Conservation (phyloP, 352 stramenopile species). For the Globisporangium ultimum region DNA sequence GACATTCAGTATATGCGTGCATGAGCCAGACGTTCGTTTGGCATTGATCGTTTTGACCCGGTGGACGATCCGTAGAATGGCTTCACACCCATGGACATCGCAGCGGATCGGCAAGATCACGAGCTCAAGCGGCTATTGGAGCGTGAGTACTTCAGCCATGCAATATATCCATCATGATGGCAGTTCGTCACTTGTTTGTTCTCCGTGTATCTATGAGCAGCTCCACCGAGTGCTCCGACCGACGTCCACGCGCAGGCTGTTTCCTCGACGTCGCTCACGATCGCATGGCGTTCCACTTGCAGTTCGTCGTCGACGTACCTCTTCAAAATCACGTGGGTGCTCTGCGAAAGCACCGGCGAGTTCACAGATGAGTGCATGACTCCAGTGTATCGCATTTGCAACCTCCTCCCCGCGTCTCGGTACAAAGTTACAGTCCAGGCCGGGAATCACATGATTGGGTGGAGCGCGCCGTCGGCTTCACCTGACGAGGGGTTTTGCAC, state of each 20-base stretch:
- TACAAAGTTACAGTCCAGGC: conserved; percentile 42
- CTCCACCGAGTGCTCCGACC: conserved; percentile 27
- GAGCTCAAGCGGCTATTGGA: conserved; percentile 39
- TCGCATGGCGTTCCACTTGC: conserved; percentile 23
- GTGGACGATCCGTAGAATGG: conserved; percentile 17
- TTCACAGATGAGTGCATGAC: conserved; percentile 21
- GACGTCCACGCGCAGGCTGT: conserved; percentile 14
- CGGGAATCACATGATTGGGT: conserved; percentile 41
- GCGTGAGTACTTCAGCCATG: conserved; percentile 18
- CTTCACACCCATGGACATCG: conserved; percentile 42
- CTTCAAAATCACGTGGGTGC: conserved; percentile 38
- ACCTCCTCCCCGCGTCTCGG: conserved; percentile 37
- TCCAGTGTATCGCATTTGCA: conserved; percentile 23
- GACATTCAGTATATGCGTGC: background rate
- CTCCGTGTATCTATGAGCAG: conserved; percentile 10
- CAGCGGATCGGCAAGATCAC: conserved; percentile 30
- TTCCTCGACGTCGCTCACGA: conserved; percentile 24
- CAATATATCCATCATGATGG: too few relatives aligned
- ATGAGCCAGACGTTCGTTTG: background rate
- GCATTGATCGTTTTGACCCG: background rate
- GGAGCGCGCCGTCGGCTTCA: conserved; percentile 26
- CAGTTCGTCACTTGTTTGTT: background rate
- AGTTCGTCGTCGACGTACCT: conserved; percentile 19
- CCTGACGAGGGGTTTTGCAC: conserved; percentile 20
- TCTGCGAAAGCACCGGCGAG: conserved; percentile 19